These are phyloP conservation scores for Theobroma cacao DNA, from an alignment of 345 rosid species.

Conservation along the genomic window DNA sequence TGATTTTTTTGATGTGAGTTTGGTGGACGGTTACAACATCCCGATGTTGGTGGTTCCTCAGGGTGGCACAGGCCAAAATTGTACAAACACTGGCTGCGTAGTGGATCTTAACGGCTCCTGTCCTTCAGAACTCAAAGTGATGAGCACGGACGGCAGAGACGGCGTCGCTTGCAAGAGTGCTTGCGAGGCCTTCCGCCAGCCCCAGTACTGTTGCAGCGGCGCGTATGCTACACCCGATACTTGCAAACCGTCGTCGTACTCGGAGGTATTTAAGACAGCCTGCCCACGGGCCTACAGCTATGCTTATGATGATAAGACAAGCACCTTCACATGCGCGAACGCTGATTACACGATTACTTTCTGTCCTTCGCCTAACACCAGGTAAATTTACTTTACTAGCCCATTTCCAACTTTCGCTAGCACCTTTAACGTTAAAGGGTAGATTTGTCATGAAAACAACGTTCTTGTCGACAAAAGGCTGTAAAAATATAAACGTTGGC, in stretches of 20 bases:
- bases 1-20: conserved; percentile 83
- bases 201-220: conserved; percentile 88
- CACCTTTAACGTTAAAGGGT: not conserved
- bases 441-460: not conserved
- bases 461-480: not conserved
- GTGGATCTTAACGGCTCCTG: conserved; percentile 73
- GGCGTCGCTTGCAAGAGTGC: conserved; percentile 89
- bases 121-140: conserved; percentile 77
- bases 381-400: conserved; percentile 38
- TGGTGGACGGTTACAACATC: conserved; percentile 96
- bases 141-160: conserved; percentile 29
- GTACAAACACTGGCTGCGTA: conserved; percentile 70
- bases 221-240: conserved; percentile 61
- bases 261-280: conserved; percentile 70
- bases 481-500: conserved; percentile 18
- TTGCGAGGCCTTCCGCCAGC: conserved; percentile 73
- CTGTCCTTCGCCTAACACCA: conserved; percentile 77
- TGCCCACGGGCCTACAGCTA: conserved; percentile 97
- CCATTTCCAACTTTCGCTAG: not conserved
- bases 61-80: conserved; percentile 70
- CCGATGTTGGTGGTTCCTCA: conserved; percentile 76
- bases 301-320: conserved; percentile 88
- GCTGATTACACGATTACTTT: conserved; percentile 81
- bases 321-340: conserved; percentile 89
- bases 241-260: conserved; percentile 77